Evolutionary conservation across 805 yeast genomes (phyloP).

Genomic region (Debaryomyces tyrocola): DNA sequence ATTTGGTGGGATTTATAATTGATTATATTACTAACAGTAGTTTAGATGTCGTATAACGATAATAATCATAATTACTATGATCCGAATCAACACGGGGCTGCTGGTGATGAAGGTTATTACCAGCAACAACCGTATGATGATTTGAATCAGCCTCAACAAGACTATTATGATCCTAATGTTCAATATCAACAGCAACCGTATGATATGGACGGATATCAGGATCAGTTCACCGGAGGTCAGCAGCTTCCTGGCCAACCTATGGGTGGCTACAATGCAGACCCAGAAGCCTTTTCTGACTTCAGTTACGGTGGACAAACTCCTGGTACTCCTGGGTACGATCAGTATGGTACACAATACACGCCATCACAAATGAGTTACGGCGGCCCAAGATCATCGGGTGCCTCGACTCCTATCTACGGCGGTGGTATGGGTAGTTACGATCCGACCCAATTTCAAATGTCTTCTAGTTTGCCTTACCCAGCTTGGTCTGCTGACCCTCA

Average conservation of each 20-base stretch:
- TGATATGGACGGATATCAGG: slow-evolving; percentile 49
- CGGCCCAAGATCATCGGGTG: slow-evolving; percentile 84
- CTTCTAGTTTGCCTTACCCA: slow-evolving; percentile 91
- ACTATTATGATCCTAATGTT: slow-evolving; percentile 50
- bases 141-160: slow-evolving; percentile 34
- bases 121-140: slow-evolving; percentile 29
- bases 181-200: slow-evolving; percentile 52
- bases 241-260: slow-evolving; percentile 38
- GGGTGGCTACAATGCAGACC: slow-evolving; percentile 44
- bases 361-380: slow-evolving; percentile 88
- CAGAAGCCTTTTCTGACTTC: slow-evolving; percentile 68
- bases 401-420: slow-evolving; percentile 91
- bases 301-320: slow-evolving; percentile 51
- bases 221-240: slow-evolving; percentile 38
- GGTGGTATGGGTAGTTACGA: slow-evolving; percentile 55
- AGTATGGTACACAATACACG: slow-evolving; percentile 69
- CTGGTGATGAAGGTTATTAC: slow-evolving; percentile 31
- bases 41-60: slow-evolving; percentile 62
- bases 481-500: slow-evolving; percentile 98
- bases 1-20: neutral
- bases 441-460: slow-evolving; percentile 65
- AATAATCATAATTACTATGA: slow-evolving; percentile 47
- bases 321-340: slow-evolving; percentile 70
- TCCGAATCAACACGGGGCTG: slow-evolving; percentile 39
- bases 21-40: slow-evolving; percentile 2